Conservation (phyloP, 73 alveolate genomes). For the Paramecium caudatum region DNA sequence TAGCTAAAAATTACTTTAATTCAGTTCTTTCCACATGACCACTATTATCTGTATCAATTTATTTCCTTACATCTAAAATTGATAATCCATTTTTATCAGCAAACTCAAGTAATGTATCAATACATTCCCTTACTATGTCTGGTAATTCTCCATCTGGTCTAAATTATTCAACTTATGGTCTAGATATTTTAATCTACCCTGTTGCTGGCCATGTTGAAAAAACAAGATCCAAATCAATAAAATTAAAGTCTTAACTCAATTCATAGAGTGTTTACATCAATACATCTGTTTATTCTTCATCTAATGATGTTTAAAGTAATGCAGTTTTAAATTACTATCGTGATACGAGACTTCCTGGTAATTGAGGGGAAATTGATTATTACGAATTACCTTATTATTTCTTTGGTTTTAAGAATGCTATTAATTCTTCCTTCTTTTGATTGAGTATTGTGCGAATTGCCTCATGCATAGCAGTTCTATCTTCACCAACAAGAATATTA, state of each 20-base stretch:
- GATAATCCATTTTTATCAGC: constrained; percentile 22
- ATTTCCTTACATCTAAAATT: constrained; percentile 31
- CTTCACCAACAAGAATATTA: constrained; percentile 52
- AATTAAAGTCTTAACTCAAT: constrained; percentile 34
- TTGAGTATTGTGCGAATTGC: background rate
- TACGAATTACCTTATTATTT: constrained; percentile 13
- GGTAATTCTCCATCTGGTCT: constrained; percentile 3
- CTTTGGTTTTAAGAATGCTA: constrained; percentile 32
- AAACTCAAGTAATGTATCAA: constrained; percentile 20
- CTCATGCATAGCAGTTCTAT: constrained; percentile 42
- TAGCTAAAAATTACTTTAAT: background rate
- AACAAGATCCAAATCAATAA: constrained; percentile 52
- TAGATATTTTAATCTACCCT: background rate
- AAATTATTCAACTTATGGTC: background rate
- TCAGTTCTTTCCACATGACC: constrained; percentile 44
- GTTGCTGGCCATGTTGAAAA: constrained; percentile 49
- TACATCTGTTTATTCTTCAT: constrained; percentile 50
- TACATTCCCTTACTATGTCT: constrained; percentile 5
- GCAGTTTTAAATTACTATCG: constrained; percentile 40
- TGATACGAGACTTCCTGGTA: background rate
- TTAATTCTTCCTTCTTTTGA: constrained; percentile 55
- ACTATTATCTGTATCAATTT: constrained; percentile 54
- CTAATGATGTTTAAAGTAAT: constrained; percentile 2
- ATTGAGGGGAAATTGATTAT: constrained; percentile 16
- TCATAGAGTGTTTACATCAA: constrained; percentile 23